Evolutionary conservation across 163 green algal genomes (phyloP).

Genomic region (Scenedesmus sp.): DNA sequence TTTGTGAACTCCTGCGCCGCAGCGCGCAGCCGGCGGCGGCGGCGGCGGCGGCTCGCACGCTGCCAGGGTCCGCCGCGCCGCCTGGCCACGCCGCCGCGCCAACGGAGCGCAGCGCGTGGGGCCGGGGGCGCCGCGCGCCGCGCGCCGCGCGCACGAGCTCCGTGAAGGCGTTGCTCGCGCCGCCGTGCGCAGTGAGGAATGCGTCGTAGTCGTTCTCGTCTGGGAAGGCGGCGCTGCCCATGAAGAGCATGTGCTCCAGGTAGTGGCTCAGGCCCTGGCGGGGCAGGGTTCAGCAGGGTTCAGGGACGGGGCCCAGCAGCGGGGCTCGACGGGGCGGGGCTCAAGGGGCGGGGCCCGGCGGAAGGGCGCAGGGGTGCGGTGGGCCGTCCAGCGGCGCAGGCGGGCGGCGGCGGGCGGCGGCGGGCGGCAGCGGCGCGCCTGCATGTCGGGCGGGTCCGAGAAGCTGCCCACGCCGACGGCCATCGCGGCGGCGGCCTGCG

Average conservation of each 20-base stretch:
- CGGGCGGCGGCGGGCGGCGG: no score
- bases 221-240: slow-evolving; percentile 90
- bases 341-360: no score
- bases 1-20: slow-evolving; percentile 85
- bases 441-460: slow-evolving; percentile 79
- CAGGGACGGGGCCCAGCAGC: no score
- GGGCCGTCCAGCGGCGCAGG: no score
- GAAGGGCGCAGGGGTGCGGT: slow-evolving; percentile 50
- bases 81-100: no score
- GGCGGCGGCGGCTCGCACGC: no score
- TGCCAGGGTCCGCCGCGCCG: no score
- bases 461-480: slow-evolving; percentile 91
- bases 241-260: slow-evolving; percentile 99
- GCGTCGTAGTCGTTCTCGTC: slow-evolving; percentile 97
- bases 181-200: slow-evolving; percentile 86
- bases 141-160: slow-evolving; percentile 73
- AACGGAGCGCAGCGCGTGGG: no score
- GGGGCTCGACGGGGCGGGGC: no score
- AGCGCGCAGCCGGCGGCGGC: neutral
- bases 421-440: no score
- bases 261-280: slow-evolving; percentile 92
- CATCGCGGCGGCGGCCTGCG: slow-evolving; percentile 92
- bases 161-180: slow-evolving; percentile 92
- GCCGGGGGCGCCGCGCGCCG: no score
- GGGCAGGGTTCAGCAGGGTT: no score